Evolutionary conservation across 2,329 filamentous ascomycete species (phyloP).

Genomic region (Rosellinia necatrix): DNA sequence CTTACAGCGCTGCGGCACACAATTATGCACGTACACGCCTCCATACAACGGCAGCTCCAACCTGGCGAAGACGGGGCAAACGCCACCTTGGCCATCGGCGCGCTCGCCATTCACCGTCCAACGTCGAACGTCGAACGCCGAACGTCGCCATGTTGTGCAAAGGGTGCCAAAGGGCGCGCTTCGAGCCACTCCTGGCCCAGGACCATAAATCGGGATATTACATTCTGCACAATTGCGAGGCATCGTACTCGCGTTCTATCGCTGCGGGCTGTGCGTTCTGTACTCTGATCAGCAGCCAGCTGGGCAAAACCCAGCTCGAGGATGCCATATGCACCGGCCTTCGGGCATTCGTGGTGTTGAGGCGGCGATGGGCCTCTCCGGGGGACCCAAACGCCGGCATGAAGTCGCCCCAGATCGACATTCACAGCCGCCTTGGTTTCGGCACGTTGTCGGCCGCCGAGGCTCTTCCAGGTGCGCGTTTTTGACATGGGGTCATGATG

Average conservation of each 20-base stretch:
- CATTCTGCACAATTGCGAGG: conserved; percentile 10
- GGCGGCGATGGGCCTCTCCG: conserved; percentile 4
- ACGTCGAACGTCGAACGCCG: too few species aligned
- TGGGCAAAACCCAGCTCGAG: background rate
- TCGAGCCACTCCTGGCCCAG: conserved; percentile 1
- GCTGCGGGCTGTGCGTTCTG: conserved; percentile 13
- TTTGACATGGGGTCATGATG: background rate
- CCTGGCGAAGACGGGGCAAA: too few species aligned
- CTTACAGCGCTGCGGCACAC: too few species aligned
- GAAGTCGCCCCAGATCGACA: background rate
- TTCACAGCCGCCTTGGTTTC: conserved; percentile 15
- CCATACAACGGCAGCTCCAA: too few species aligned
- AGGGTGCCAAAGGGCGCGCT: conserved; percentile 6
- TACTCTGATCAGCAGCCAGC: conserved; percentile 21
- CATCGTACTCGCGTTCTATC: conserved; percentile 15
- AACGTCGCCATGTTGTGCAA: conserved; percentile 13
- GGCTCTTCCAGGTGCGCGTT: conserved; percentile 3
- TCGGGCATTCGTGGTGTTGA: conserved; percentile 6
- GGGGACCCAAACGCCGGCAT: background rate
- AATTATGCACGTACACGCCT: too few species aligned
- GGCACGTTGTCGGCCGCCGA: conserved; percentile 4
- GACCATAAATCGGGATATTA: conserved; percentile 5
- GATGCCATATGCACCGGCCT: conserved; percentile 3
- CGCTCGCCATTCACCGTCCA: too few species aligned
- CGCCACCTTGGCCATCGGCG: too few species aligned